Percentiles rank a stretch among this genome's conserved stretches.
Conservation (phyloP, 108 stramenopile genomes). For the Conticribra weissflogii region DNA sequence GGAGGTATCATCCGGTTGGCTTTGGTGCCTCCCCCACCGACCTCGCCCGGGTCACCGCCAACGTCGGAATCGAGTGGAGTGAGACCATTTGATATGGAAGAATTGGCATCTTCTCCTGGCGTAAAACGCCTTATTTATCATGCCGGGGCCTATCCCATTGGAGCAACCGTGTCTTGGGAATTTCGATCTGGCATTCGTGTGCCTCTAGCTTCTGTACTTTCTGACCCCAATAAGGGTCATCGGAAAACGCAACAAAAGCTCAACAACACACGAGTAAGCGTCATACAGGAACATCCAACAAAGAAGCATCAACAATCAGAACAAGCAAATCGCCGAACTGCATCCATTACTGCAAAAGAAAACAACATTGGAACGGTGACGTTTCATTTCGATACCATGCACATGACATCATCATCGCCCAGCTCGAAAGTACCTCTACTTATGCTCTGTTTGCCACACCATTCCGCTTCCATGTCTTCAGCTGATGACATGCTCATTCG, state of each 20-base stretch:
- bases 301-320: not conserved
- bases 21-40: conserved; percentile 55
- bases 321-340: not conserved
- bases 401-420: conserved; percentile 48
- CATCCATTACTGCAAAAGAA: conserved; percentile 19
- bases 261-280: no score
- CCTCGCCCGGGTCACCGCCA: conserved; percentile 7
- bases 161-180: conserved; percentile 65
- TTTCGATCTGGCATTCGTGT: conserved; percentile 47
- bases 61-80: conserved; percentile 1
- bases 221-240: conserved; percentile 7
- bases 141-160: conserved; percentile 73
- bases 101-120: conserved; percentile 62
- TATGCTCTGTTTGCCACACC: conserved; percentile 89
- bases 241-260: no score
- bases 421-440: conserved; percentile 50
- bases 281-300: no score
- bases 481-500: conserved; percentile 48
- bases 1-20: conserved; percentile 77
- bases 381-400: conserved; percentile 62
- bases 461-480: conserved; percentile 60
- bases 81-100: conserved; percentile 21
- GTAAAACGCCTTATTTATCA: conserved; percentile 81
- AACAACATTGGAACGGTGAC: conserved; percentile 60
- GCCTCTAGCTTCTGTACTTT: conserved; percentile 21